Evolutionary conservation across 805 yeast genomes (phyloP), one percentile per base, ranked within the genome.

Genomic region (Saccharomycopsis sp.): DNA sequence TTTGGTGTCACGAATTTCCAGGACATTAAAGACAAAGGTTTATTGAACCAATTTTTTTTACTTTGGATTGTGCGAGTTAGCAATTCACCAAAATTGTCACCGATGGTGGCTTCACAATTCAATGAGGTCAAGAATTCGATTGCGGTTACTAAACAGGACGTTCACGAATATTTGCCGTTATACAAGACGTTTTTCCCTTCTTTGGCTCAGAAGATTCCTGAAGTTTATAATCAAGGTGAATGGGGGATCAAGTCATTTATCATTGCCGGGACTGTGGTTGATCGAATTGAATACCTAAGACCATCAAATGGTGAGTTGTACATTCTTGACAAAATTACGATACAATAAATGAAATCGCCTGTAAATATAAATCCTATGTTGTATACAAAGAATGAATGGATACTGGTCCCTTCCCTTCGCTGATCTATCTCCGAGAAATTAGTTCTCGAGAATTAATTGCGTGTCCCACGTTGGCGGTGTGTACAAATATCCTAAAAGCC

Each of bases 51-150:
- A 52, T 72, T 74, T 2, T 64, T 84, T 59, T 58, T 80, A 17
- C 59, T 84, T 32, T 84, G 81, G 76, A 63, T 83, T 21, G 74
- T 83, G 28, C 67, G 87, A 53, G 71, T 75, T 46, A 65, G 63
- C 2, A 57, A 17, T 59, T 62, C 29, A 59, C 57, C 32, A 47
- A 51, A 2, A 44, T 43, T 23, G 0, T 60, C 75, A 14, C 84
- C 86, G 1, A 81, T 82, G 70, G 68, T 81, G 16, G 51, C 53
- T 14, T 55, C 58, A 2, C 58, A 61, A 4, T 77, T 73, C 48
- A 56, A 57, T 9, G 60, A 63, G 27, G 61, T 73, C 23, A 52
- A 57, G 9, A 44, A 55, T n/a, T 67, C 62, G 20, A 60, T 67
- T 5, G 64, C 58, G 0, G 64, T 80, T 11, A 66, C 71, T 4